Conservation (phyloP, 1,284 basidiomycete species). For the Peniophora sp. region DNA sequence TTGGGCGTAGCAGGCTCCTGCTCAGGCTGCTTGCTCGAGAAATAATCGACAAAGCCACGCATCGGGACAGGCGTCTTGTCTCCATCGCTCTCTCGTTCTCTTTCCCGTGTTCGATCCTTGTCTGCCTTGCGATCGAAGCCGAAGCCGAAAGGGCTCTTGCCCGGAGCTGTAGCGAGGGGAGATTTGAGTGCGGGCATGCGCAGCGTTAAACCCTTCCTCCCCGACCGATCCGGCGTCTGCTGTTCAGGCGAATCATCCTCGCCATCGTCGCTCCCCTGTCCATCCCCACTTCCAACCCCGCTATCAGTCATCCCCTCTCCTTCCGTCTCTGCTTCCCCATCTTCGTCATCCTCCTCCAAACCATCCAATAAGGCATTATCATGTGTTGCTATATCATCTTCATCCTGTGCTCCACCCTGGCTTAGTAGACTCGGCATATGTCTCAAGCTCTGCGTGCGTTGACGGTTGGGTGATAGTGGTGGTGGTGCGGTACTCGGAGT, state of each 20-base stretch:
- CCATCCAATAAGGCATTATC: conserved; percentile 29
- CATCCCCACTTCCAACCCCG: conserved; percentile 1
- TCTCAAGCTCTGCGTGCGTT: conserved; percentile 24
- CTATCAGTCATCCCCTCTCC: conserved; percentile 27
- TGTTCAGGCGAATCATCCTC: too few relatives aligned
- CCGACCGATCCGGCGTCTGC: too few relatives aligned
- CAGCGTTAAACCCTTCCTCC: too few relatives aligned
- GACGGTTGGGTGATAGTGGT: conserved; percentile 12
- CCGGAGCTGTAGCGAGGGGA: too few relatives aligned
- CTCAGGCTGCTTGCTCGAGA: conserved; percentile 17
- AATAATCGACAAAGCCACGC: conserved; percentile 12
- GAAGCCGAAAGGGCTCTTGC: too few relatives aligned
- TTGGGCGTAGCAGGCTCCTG: not conserved
- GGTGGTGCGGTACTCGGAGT: conserved; percentile 7
- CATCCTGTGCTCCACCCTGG: conserved; percentile 29
- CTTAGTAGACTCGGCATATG: conserved; percentile 44
- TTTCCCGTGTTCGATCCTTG: too few relatives aligned
- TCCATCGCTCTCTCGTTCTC: too few relatives aligned
- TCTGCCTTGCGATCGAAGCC: too few relatives aligned
- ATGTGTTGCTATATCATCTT: conserved; percentile 24
- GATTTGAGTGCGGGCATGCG: too few relatives aligned
- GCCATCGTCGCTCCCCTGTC: conserved; percentile 14
- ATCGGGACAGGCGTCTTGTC: too few relatives aligned
- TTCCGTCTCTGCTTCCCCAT: conserved; percentile 22
- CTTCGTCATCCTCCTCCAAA: conserved; percentile 29